These are phyloP conservation scores for Podaxis mareebaensis DNA, from an alignment of 768 basidiomycete genomes.

Conservation along the genomic window DNA sequence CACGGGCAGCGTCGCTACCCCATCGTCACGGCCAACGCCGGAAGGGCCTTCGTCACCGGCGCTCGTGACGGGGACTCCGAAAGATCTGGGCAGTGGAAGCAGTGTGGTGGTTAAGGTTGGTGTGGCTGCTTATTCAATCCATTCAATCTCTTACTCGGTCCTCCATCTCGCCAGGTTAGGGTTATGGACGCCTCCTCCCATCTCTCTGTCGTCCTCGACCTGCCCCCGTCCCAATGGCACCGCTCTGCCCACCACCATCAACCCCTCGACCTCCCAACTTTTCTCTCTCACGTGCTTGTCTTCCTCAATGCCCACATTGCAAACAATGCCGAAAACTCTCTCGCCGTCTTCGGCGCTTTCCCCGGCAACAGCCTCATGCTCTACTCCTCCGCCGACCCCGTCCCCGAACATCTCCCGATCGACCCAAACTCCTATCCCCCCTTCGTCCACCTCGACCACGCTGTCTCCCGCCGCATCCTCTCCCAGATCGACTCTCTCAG, in stretches of 20 bases:
- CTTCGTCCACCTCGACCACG: slow-evolving; percentile 75
- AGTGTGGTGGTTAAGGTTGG: slow-evolving; percentile 16
- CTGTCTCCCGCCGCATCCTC: slow-evolving; percentile 60
- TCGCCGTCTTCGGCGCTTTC: slow-evolving; percentile 90
- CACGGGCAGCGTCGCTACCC: slow-evolving; percentile 56
- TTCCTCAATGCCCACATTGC: slow-evolving; percentile 95
- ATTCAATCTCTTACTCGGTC: slow-evolving; percentile 10
- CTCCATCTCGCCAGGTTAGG: slow-evolving; percentile 7
- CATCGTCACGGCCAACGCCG: slow-evolving; percentile 63
- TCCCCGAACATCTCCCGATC: slow-evolving; percentile 39
- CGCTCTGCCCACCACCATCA: slow-evolving; percentile 56
- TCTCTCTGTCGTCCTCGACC: slow-evolving; percentile 82
- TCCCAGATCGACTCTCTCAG: slow-evolving; percentile 58
- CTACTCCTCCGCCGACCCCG: slow-evolving; percentile 64
- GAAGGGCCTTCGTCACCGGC: slow-evolving; percentile 56
- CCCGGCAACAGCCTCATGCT: slow-evolving; percentile 84
- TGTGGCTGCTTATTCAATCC: slow-evolving; percentile 15
- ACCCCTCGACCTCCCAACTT: slow-evolving; percentile 65
- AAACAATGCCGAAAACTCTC: slow-evolving; percentile 84
- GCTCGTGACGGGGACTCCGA: slow-evolving; percentile 53
- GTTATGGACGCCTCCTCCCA: slow-evolving; percentile 41
- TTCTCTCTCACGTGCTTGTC: slow-evolving; percentile 83
- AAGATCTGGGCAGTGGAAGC: slow-evolving; percentile 27
- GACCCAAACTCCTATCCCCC: slow-evolving; percentile 85
- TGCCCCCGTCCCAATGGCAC: slow-evolving; percentile 88